Evolutionary conservation across 1,139 yeast species (phyloP), one percentile per base, ranked within the genome.

Genomic region (Yamadazyma blattariae): DNA sequence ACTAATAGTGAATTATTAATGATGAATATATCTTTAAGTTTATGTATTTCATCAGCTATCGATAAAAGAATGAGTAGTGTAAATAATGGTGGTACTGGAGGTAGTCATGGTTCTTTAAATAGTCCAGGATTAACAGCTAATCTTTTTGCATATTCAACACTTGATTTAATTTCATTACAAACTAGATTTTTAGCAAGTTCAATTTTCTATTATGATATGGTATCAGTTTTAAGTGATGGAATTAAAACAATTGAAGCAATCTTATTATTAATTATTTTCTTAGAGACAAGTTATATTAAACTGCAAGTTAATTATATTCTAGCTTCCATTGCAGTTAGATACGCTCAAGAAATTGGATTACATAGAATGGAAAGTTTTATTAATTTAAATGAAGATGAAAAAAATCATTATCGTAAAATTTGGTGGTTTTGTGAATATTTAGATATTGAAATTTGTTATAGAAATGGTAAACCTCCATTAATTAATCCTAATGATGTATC

Each of bases 281-380:
- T 75, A 8, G 79, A 77, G 33, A 56, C 62, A 3, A 61, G 67
- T 32, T 56, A 70, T 48, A 53, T 71, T 11, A 52, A 64, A 5
- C 65, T 76, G 13, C 72, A 71, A 25, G 56, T 63, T 25, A 65
- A 71, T 25, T 71, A 67, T 46, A 59, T 69, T 24, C 48, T 81
- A 9, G 52, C 69, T 0, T 59, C 81, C 0, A 67, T 74, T 7
- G 82, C 82, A 1, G 67, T 77, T 2, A 61, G 87, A 37, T 71
- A 67, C 44, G 85, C 87, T 0, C 79, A 74, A 44, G 82, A 77
- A 33, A 56, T 82, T 38, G 94, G 94, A 0, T 58, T 85, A 17
- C 85, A 84, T 49, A 58, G 87, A 23, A 59, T 57, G 12, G 87
- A 82, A 43, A 56, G 74, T 2, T 68, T 69, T 34, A 46, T 48